Percentiles rank a stretch among this genome's conserved stretches.
Evolutionary conservation across 768 basidiomycete species (phyloP).

Genomic region (Trametes cingulata): DNA sequence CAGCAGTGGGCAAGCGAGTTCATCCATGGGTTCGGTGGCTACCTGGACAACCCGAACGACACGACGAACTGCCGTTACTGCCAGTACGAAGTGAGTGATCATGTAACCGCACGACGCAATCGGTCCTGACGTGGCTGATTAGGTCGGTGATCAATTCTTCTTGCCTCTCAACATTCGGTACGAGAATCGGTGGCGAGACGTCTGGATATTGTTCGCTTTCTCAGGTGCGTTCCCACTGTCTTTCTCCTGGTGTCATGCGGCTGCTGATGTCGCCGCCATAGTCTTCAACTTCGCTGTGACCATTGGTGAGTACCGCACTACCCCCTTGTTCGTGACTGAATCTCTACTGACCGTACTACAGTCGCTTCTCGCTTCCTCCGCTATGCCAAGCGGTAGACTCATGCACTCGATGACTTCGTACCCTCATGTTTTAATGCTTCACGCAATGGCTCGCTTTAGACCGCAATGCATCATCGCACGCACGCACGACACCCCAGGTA

Average conservation of each 20-base stretch:
- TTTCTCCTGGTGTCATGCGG: neutral
- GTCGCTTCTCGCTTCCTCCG: slow-evolving; percentile 73
- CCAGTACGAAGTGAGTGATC: slow-evolving; percentile 46
- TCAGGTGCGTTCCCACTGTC: slow-evolving; percentile 42
- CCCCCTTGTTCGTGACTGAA: neutral
- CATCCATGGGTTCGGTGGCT: slow-evolving; percentile 63
- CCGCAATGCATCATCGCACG: neutral
- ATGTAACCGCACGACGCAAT: neutral
- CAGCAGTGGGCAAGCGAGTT: slow-evolving; percentile 69
- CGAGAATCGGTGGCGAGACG: slow-evolving; percentile 65
- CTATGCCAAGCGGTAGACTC: slow-evolving; percentile 61
- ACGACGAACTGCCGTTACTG: slow-evolving; percentile 72
- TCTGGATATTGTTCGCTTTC: slow-evolving; percentile 64
- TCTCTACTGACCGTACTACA: slow-evolving; percentile 21
- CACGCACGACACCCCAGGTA: neutral
- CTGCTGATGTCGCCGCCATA: slow-evolving; percentile 22
- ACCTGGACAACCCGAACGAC: slow-evolving; percentile 66
- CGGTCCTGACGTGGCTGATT: no score
- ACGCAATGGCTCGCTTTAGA: neutral
- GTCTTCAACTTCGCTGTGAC: slow-evolving; percentile 72
- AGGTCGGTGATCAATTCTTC: slow-evolving; percentile 71
- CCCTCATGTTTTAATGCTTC: neutral
- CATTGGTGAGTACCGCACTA: slow-evolving; percentile 45
- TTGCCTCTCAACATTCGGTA: slow-evolving; percentile 66
- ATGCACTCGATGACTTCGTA: neutral